Evolutionary conservation across 345 rosid genomes (phyloP).

Genomic region (Erodium maritimum): DNA sequence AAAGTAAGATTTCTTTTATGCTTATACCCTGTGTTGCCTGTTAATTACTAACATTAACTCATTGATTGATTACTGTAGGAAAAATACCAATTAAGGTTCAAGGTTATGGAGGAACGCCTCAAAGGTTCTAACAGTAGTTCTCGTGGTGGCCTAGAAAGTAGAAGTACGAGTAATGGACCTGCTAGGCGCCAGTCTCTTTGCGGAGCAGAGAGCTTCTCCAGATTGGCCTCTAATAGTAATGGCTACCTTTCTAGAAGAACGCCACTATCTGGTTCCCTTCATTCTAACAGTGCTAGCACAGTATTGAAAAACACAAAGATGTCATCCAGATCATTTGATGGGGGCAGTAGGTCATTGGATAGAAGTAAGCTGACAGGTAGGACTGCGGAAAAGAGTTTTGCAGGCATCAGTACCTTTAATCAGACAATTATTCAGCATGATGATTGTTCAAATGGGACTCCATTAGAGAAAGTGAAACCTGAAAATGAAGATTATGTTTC

Average conservation of each 20-base stretch:
- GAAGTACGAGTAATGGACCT: conserved; percentile 16
- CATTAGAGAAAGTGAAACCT: conserved; percentile 11
- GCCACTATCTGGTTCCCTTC: conserved; percentile 8
- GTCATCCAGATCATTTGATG: conserved; percentile 28
- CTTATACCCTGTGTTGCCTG: background rate
- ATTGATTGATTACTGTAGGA: conserved; percentile 18
- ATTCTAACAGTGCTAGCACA: conserved; percentile 20
- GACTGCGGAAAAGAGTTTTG: conserved; percentile 10
- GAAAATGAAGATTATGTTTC: conserved; percentile 25
- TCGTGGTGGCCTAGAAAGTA: conserved; percentile 14
- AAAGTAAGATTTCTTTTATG: conserved; percentile 17
- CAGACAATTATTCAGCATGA: conserved; percentile 3
- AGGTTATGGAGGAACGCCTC: conserved; percentile 32
- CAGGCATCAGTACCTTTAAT: background rate
- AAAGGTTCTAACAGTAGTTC: conserved; percentile 18
- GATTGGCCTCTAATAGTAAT: conserved; percentile 22
- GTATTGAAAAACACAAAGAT: conserved; percentile 18
- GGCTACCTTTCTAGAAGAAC: conserved; percentile 20
- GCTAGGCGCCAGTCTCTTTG: conserved; percentile 30
- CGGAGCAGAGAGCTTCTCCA: conserved; percentile 20
- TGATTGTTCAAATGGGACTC: conserved; percentile 12
- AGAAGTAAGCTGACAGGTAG: conserved; percentile 12
- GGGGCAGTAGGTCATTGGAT: conserved; percentile 20
- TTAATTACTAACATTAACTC: background rate
- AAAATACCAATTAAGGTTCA: conserved; percentile 32